phyloP scores from a whole-genome alignment of 108 stramenopile species.

The Nannochloropsis salina region DNA sequence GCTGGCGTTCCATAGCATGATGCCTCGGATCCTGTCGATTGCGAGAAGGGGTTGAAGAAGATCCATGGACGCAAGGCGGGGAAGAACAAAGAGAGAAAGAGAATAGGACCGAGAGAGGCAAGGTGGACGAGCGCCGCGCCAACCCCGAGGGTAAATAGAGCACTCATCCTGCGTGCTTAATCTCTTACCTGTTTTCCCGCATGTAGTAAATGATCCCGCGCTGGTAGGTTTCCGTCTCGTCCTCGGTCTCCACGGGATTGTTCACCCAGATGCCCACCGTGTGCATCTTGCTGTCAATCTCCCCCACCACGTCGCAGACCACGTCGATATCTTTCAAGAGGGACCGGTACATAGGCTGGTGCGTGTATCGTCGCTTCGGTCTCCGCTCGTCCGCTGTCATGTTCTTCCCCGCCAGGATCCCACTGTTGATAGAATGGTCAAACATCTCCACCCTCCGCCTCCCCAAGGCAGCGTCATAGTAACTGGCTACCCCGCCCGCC shows the following conservation, averaged over 20 bases:
- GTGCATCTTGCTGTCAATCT: conserved; percentile 42
- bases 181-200: conserved; percentile 26
- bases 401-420: conserved; percentile 35
- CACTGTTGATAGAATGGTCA: conserved; percentile 49
- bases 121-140: background rate
- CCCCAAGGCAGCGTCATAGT: conserved; percentile 43
- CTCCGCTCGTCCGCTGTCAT: conserved; percentile 18
- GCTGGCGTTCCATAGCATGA: conserved; percentile 10
- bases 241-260: conserved; percentile 25
- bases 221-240: conserved; percentile 30
- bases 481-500: conserved; percentile 41
- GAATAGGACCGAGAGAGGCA: background rate
- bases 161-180: background rate
- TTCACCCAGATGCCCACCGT: conserved; percentile 45
- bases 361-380: conserved; percentile 28
- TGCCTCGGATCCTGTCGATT: background rate
- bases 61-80: background rate
- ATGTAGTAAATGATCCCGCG: conserved; percentile 49
- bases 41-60: background rate
- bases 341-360: conserved; percentile 39
- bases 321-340: conserved; percentile 34
- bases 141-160: too few species aligned
- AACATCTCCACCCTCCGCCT: conserved; percentile 36
- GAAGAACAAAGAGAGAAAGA: background rate
- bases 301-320: conserved; percentile 40